These are phyloP conservation scores for Paraphaeosphaeria sporulosa DNA, from an alignment of 2,329 filamentous ascomycete genomes.

Conservation along the genomic window DNA sequence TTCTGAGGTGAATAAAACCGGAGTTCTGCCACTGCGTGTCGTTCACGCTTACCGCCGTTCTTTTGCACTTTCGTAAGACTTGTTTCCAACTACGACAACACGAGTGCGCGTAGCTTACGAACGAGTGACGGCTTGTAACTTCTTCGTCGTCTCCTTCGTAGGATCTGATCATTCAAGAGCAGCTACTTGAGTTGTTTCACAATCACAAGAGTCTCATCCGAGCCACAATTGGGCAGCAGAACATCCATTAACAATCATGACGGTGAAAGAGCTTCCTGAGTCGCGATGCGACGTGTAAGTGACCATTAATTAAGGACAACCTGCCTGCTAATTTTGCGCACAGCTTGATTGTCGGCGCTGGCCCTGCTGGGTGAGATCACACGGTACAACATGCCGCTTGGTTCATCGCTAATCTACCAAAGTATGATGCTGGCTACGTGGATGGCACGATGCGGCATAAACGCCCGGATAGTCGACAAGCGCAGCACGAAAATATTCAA, in stretches of 20 bases:
- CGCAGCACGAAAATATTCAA: conserved; percentile 51
- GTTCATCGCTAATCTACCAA: neutral
- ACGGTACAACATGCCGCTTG: neutral
- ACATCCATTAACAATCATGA: conserved; percentile 22
- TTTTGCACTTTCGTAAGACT: neutral
- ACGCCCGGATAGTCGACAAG: conserved; percentile 53
- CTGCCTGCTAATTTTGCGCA: conserved; percentile 4
- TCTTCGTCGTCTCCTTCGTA: neutral
- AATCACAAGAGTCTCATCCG: neutral
- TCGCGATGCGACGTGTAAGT: conserved; percentile 49
- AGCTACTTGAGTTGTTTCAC: neutral
- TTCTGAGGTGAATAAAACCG: neutral
- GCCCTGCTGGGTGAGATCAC: conserved; percentile 44
- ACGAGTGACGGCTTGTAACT: neutral
- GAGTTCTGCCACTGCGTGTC: neutral
- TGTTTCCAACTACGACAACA: neutral
- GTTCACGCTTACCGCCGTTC: neutral
- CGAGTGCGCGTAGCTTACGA: neutral
- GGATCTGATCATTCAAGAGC: neutral
- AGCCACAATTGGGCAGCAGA: neutral
- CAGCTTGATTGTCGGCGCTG: conserved; percentile 50
- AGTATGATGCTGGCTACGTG: conserved; percentile 52
- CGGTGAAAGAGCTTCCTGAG: conserved; percentile 27
- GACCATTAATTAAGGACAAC: too few relatives aligned
- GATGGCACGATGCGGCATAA: conserved; percentile 51